Base-by-base conservation (phyloP, 345 rosid genomes). In the Eucalyptus polybractea region DNA sequence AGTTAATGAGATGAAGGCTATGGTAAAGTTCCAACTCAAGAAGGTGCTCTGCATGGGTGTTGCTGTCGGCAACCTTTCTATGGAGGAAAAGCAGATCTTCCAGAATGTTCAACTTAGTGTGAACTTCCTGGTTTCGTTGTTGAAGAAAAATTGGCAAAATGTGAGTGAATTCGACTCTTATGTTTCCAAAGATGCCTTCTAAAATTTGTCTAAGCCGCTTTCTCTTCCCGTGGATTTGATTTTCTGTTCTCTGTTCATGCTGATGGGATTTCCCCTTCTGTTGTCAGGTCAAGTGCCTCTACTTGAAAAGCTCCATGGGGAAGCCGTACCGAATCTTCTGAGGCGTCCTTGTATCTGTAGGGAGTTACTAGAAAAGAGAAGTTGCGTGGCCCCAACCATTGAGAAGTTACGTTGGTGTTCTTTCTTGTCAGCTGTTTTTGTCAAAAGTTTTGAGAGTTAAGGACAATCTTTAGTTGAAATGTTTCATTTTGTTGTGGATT, bases 1-100 rank as follows among this genome's bases (percentile, higher is more conserved):
- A 91, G 98, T 96, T 88, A 96, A 94, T 24, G 98, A 96, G 93
- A 96, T 94, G 3, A 96, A 96, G 92, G 98, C 97, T 45, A 96
- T 93, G 5, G 95, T 96, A 86, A 96, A 96, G 93, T 96, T 96
- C 93, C 98, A 96, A 89, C 92, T 95, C 88, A 96, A 96, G 93
- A 96, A 94, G 92, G 98, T 95, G 86, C 97, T 96, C 27, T 94
- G 98, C 91, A 95, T 96, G 98, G 98, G 98, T 53, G 98, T 96
- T 5, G 98, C 97, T n/a, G 97, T 95, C 0, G 98, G 97, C 6
- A 96, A 96, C 54, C 89, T 91, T 42, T 91, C 60, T 33, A 96
- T 96, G 97, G 98, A 96, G 47, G 98, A 96, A 90, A 96, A 96
- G 91, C 98, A 96, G 90, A 94, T 96, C 86, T 95, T 96, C 91